Conservation (phyloP, 345 rosid species). For the Syzygium aqueum region DNA sequence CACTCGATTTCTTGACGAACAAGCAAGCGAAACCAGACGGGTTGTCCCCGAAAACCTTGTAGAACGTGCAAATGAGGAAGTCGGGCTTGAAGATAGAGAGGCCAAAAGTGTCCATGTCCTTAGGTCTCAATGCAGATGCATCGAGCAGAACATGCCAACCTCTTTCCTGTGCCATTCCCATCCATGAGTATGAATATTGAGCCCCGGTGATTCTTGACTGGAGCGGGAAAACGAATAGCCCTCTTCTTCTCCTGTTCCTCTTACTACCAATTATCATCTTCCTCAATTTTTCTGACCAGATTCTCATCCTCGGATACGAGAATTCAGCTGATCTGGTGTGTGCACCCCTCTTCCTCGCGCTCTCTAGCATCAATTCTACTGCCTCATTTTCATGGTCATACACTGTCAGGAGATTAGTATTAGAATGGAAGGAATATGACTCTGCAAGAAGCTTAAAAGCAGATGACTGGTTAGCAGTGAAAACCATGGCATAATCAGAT, state of each 20-base stretch:
- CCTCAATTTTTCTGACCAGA: constrained; percentile 39
- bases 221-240: constrained; percentile 79
- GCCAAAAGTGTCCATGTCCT: constrained; percentile 88
- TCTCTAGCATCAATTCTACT: constrained; percentile 36
- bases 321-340: constrained; percentile 48
- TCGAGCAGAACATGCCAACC: constrained; percentile 87
- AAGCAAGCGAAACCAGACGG: constrained; percentile 74
- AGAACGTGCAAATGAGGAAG: constrained; percentile 66
- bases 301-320: constrained; percentile 48
- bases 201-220: constrained; percentile 69
- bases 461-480: constrained; percentile 61
- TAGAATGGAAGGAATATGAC: constrained; percentile 45
- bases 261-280: constrained; percentile 31
- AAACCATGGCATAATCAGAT: constrained; percentile 53
- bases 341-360: constrained; percentile 58
- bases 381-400: constrained; percentile 78
- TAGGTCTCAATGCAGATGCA: constrained; percentile 61
- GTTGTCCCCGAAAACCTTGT: constrained; percentile 63
- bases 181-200: constrained; percentile 72
- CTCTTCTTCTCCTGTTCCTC: constrained; percentile 28
- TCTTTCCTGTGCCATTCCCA: constrained; percentile 60
- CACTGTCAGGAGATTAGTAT: constrained; percentile 52
- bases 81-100: constrained; percentile 75
- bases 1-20: constrained; percentile 53
- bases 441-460: constrained; percentile 80